Evolutionary conservation across 768 basidiomycete genomes (phyloP), one percentile per base, ranked within the genome.

Genomic region (Lactarius evosmus): DNA sequence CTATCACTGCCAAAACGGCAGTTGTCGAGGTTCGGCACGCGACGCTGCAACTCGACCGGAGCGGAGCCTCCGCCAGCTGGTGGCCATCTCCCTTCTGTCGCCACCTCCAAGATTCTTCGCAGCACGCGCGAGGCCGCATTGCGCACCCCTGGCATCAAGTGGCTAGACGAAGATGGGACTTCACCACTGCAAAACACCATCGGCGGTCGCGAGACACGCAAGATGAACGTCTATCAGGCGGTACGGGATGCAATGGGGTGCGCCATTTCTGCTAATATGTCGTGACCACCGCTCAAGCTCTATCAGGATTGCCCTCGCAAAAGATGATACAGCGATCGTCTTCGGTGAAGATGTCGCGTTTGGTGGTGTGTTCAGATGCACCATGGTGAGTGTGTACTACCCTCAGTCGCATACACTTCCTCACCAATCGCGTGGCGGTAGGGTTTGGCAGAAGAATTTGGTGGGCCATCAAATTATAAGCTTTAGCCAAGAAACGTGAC

Each of bases 151-250:
- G 91, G 85, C 8, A 73, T 95, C 54, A 71, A 68, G n/a, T 95
- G 90, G 88, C 72, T 78, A 12, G 88, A 91, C 62, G 85, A 85
- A 38, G 84, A 83, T 56, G 72, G 75, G 22, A 74, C 76, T 19
- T 76, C 74, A 7, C 74, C 80, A 14, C 67, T 79, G 54, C 76
- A 74, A 49, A 76, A 76, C 38, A 79, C 84, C 41, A 76, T 88
- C 16, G 90, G 85, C 22, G 91, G 91, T 17, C 83, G 91, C 56
- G 90, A 93, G 75, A 95, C 93, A 25, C 84, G 93, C 68, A 94
- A 95, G 78, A 96, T 96, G 93, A 98, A 98, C 72, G 78, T 88
- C 68, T 97, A 94, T 74, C 95, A 97, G 73, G 91, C 95, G 1
- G 83, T 98, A 16, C 82, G 95, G 53, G 93, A 96, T 73, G 93